phyloP scores from a whole-genome alignment of 129 eudicot genomes.

The Pulicaria dysenterica region DNA sequence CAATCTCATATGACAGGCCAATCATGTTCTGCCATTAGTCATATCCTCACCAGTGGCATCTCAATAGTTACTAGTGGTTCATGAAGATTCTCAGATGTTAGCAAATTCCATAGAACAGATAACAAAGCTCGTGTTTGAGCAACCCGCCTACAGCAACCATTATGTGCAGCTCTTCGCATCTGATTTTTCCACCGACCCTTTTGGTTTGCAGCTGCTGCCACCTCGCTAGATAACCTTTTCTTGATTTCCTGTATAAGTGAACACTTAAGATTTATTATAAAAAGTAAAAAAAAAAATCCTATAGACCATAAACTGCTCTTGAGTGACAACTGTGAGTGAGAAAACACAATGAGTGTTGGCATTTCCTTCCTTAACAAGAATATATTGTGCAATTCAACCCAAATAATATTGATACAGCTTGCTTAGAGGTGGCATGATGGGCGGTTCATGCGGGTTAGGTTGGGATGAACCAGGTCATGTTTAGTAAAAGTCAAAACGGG shows the following conservation, averaged over 20 bases:
- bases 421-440: too few species aligned
- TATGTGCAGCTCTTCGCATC: constrained; percentile 91
- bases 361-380: background rate
- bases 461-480: background rate
- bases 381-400: too few species aligned
- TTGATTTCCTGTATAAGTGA: constrained; percentile 70
- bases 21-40: constrained; percentile 18
- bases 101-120: constrained; percentile 77
- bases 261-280: constrained; percentile 20
- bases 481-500: too few species aligned
- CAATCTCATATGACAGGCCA: background rate
- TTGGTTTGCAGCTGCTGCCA: constrained; percentile 83
- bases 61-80: constrained; percentile 68
- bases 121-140: constrained; percentile 78
- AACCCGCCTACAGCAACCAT: constrained; percentile 91
- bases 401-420: too few species aligned
- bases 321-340: background rate
- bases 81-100: constrained; percentile 73
- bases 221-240: constrained; percentile 78
- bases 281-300: background rate
- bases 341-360: background rate
- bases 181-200: constrained; percentile 98
- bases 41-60: constrained; percentile 70
- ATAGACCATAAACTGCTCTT: background rate
- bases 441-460: background rate